Percentiles rank a stretch among this genome's conserved stretches.
These are phyloP conservation scores for Ogataea pini DNA, from an alignment of 805 yeast species.

Conservation along the genomic window DNA sequence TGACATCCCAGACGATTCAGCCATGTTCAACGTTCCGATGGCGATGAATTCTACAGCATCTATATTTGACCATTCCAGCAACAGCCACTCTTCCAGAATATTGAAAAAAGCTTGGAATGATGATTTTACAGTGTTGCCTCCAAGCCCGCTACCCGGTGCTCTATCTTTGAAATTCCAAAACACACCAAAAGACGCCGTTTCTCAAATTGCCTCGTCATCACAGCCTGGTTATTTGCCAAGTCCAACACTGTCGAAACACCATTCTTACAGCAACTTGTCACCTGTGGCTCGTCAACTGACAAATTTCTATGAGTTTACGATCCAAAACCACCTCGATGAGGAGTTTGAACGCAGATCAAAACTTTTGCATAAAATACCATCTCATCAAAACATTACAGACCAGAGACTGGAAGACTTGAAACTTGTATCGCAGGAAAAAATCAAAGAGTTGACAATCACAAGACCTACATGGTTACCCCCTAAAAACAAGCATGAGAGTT, in stretches of 20 bases:
- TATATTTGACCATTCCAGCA: constrained; percentile 25
- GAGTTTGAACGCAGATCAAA: constrained; percentile 40
- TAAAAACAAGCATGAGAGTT: constrained; percentile 51
- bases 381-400: constrained; percentile 36
- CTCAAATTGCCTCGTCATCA: constrained; percentile 3
- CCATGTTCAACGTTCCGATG: constrained; percentile 56
- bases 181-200: neutral
- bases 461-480: constrained; percentile 77
- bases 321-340: constrained; percentile 36
- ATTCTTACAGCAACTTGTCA: constrained; percentile 32
- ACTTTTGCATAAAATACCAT: constrained; percentile 39
- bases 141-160: constrained; percentile 51
- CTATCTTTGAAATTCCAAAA: constrained; percentile 4
- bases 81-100: constrained; percentile 23
- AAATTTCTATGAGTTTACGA: constrained; percentile 42
- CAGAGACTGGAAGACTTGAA: constrained; percentile 57
- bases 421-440: constrained; percentile 61
- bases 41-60: constrained; percentile 39
- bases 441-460: constrained; percentile 54
- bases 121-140: constrained; percentile 38
- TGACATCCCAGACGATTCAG: constrained; percentile 40
- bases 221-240: constrained; percentile 17
- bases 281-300: constrained; percentile 43
- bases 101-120: constrained; percentile 30
- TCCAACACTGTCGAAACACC: constrained; percentile 29